These are phyloP conservation scores for Colletotrichum cereale DNA, from an alignment of 2,329 filamentous ascomycete genomes.

Conservation along the genomic window DNA sequence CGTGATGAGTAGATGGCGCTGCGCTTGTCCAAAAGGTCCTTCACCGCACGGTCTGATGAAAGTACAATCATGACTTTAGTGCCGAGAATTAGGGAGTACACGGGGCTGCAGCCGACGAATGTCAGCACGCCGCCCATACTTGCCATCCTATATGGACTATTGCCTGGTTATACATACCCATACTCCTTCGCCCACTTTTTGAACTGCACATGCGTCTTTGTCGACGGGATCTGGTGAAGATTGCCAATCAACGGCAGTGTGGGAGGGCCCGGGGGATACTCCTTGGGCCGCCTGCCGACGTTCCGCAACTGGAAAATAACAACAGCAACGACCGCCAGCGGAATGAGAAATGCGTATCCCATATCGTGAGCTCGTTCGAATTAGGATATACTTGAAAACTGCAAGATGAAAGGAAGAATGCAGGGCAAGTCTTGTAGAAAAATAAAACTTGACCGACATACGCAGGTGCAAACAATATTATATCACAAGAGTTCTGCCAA, in stretches of 20 bases:
- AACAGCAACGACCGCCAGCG: not conserved
- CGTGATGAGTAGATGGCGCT: slow-evolving; percentile 63
- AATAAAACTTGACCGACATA: not conserved
- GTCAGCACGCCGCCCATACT: not conserved
- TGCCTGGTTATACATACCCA: slow-evolving; percentile 27
- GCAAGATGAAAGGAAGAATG: not conserved
- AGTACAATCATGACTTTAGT: slow-evolving; percentile 61
- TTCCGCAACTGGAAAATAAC: not conserved
- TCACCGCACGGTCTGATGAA: slow-evolving; percentile 58
- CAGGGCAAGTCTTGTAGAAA: not conserved
- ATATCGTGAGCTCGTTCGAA: not conserved
- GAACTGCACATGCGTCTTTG: slow-evolving; percentile 59
- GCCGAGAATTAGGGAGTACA: slow-evolving; percentile 65
- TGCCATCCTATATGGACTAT: no score
- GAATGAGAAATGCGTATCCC: not conserved
- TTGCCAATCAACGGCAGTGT: slow-evolving; percentile 65
- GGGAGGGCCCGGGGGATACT: slow-evolving; percentile 62
- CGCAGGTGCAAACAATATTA: not conserved
- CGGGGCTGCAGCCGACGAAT: slow-evolving; percentile 48
- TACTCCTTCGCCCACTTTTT: slow-evolving; percentile 66
- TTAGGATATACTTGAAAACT: not conserved
- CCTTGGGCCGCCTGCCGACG: slow-evolving; percentile 21
- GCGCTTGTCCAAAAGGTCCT: slow-evolving; percentile 64
- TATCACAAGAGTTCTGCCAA: not conserved
- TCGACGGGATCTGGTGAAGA: slow-evolving; percentile 60